phyloP scores from a whole-genome alignment of 805 yeast species.

The Ogataea neopini region DNA sequence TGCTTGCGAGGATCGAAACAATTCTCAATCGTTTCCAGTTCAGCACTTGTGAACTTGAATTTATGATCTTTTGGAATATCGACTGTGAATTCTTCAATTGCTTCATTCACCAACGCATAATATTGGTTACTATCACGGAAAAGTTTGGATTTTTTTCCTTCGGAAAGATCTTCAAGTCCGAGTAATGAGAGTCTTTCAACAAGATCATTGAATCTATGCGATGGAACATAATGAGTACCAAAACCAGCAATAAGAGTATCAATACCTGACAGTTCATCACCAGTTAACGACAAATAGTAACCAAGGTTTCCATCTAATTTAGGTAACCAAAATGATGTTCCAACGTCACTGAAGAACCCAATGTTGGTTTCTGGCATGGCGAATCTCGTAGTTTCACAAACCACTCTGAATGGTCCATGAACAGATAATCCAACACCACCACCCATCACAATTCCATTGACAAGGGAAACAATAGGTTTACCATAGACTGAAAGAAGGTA shows the following conservation, averaged over 20 bases:
- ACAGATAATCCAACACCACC: conserved; percentile 94
- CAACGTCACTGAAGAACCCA: conserved; percentile 96
- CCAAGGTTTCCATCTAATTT: conserved; percentile 82
- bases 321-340: conserved; percentile 86
- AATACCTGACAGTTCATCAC: conserved; percentile 70
- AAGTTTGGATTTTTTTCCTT: conserved; percentile 17
- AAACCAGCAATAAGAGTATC: conserved; percentile 84
- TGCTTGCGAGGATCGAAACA: conserved; percentile 55
- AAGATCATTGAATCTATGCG: conserved; percentile 61
- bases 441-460: conserved; percentile 96
- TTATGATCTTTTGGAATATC: conserved; percentile 63
- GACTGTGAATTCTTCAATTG: conserved; percentile 77
- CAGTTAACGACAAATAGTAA: conserved; percentile 82
- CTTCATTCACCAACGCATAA: conserved; percentile 61
- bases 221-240: conserved; percentile 87
- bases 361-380: conserved; percentile 99
- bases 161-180: conserved; percentile 34
- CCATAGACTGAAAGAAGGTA: conserved; percentile 76
- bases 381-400: conserved; percentile 86
- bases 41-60: conserved; percentile 55
- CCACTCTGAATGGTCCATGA: conserved; percentile 89
- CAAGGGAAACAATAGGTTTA: conserved; percentile 83
- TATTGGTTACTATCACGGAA: conserved; percentile 37
- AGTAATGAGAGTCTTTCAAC: conserved; percentile 65
- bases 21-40: conserved; percentile 63